Percentiles rank a stretch among this genome's conserved stretches.
phyloP scores from a whole-genome alignment of 306 rosid genomes.

The Vigna nakashimae region DNA sequence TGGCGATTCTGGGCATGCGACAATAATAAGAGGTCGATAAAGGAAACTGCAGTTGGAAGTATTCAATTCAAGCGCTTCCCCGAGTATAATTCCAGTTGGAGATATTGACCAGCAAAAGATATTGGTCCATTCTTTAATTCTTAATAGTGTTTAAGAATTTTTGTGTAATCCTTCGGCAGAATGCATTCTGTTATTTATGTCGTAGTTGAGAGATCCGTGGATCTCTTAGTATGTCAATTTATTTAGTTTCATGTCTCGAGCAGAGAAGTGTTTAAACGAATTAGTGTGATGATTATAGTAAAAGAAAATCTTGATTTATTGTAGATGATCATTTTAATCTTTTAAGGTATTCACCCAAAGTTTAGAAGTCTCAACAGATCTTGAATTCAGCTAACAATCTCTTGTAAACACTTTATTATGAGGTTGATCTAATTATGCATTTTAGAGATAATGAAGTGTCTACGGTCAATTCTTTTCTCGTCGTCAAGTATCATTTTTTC shows the following conservation, averaged over 20 bases:
- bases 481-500: too few species aligned
- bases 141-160: constrained; percentile 13
- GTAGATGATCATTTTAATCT: too few species aligned
- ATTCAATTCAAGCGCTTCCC: constrained; percentile 4
- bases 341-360: too few species aligned
- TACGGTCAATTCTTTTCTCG: too few species aligned
- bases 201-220: constrained; percentile 11
- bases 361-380: too few species aligned
- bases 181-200: constrained; percentile 25
- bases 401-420: too few species aligned
- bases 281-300: too few species aligned
- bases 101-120: constrained; percentile 23
- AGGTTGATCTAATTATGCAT: too few species aligned
- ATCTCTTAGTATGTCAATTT: neutral
- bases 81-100: neutral
- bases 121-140: constrained; percentile 54
- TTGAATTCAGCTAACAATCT: too few species aligned
- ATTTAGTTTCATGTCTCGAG: neutral
- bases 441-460: too few species aligned
- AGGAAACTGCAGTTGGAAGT: constrained; percentile 24
- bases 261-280: too few species aligned
- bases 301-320: too few species aligned
- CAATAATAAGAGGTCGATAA: constrained; percentile 61
- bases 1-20: constrained; percentile 82
- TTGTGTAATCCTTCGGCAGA: constrained; percentile 22